phyloP scores from a whole-genome alignment of 768 basidiomycete genomes.

The Boletus patriciae region DNA sequence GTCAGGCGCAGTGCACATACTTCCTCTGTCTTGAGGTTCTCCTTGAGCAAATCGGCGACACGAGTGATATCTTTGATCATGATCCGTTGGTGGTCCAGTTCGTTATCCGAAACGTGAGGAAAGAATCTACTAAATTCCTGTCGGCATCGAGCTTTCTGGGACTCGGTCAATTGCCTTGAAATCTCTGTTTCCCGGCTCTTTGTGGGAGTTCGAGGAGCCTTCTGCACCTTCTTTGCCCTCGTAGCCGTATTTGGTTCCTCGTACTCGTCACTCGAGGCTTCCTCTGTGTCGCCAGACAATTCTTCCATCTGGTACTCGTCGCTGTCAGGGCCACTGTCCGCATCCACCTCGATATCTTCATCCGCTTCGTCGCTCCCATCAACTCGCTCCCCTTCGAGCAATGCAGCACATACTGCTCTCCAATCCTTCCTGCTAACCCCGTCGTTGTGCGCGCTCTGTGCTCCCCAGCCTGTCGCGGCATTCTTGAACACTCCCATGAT shows the following conservation, averaged over 20 bases:
- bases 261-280: slow-evolving; percentile 34
- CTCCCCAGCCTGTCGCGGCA: slow-evolving; percentile 72
- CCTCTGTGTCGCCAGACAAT: slow-evolving; percentile 25
- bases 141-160: slow-evolving; percentile 55
- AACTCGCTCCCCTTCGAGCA: slow-evolving; percentile 49
- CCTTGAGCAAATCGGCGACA: slow-evolving; percentile 62
- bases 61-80: slow-evolving; percentile 65
- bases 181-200: not conserved
- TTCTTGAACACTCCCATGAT: slow-evolving; percentile 71
- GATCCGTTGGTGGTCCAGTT: slow-evolving; percentile 53
- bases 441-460: slow-evolving; percentile 30
- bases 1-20: slow-evolving; percentile 37
- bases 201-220: slow-evolving; percentile 2
- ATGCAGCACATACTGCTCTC: slow-evolving; percentile 75
- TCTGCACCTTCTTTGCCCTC: slow-evolving; percentile 11
- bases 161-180: slow-evolving; percentile 41
- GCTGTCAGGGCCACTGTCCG: slow-evolving; percentile 33
- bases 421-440: slow-evolving; percentile 68
- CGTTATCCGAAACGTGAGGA: slow-evolving; percentile 47
- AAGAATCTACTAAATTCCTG: slow-evolving; percentile 75
- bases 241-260: slow-evolving; percentile 14
- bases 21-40: slow-evolving; percentile 74
- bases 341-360: slow-evolving; percentile 21
- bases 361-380: slow-evolving; percentile 26
- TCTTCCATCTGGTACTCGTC: slow-evolving; percentile 29